Conservation (phyloP, 2,329 filamentous ascomycete species). For the Ascochyta viciae-villosae region DNA sequence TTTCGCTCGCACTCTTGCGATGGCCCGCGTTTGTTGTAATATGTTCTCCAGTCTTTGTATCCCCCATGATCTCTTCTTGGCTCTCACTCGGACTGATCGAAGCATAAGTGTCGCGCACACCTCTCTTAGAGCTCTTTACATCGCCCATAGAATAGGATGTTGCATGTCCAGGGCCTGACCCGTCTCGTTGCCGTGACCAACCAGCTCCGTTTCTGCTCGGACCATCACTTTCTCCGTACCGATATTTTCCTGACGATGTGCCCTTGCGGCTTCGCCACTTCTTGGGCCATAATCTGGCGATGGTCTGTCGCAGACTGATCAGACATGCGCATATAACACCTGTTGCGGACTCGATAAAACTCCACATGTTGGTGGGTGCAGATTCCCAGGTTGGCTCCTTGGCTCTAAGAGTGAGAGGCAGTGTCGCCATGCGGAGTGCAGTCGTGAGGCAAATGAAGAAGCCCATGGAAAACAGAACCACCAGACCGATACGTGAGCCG, state of each 20-base stretch:
- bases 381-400: slow-evolving; percentile 34
- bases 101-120: slow-evolving; percentile 7
- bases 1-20: slow-evolving; percentile 4
- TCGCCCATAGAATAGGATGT: slow-evolving; percentile 4
- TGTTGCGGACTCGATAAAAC: slow-evolving; percentile 36
- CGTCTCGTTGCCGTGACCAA: neutral
- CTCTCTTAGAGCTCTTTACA: slow-evolving; percentile 9
- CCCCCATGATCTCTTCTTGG: slow-evolving; percentile 21
- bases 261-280: slow-evolving; percentile 21
- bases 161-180: neutral
- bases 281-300: slow-evolving; percentile 22
- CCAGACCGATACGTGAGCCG: slow-evolving; percentile 25
- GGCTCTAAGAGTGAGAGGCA: slow-evolving; percentile 25
- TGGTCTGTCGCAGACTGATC: slow-evolving; percentile 31
- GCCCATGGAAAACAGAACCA: slow-evolving; percentile 35
- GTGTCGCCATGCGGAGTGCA: slow-evolving; percentile 34
- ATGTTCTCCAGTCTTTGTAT: slow-evolving; percentile 1
- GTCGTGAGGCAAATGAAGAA: slow-evolving; percentile 39
- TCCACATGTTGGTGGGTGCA: slow-evolving; percentile 37
- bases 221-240: slow-evolving; percentile 6
- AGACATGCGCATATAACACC: slow-evolving; percentile 39
- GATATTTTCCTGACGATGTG: slow-evolving; percentile 10
- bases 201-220: neutral
- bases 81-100: slow-evolving; percentile 22
- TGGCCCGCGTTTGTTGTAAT: slow-evolving; percentile 4